Evolutionary conservation across 1,284 basidiomycete genomes (phyloP), one percentile per base, ranked within the genome.

Genomic region (Fomitopsis schrenkii): DNA sequence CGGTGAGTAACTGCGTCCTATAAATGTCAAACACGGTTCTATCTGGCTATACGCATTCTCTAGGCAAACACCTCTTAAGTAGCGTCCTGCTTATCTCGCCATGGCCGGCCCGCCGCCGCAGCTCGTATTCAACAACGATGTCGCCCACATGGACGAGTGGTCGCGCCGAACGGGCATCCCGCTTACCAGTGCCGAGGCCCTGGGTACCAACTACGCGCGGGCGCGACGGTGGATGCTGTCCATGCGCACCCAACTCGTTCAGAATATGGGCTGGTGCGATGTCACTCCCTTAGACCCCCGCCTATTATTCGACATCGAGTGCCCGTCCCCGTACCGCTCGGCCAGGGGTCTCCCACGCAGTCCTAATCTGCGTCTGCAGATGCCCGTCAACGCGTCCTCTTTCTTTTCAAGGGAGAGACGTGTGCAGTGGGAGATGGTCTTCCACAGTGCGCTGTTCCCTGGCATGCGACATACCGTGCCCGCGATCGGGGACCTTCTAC

Each of bases 381-480:
- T 91, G 55, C 90, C 90, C 7, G 78, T 85, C 60, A 84, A 92
- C 66, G 90, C 90, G 54, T 87, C 86, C 36, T 90, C 90, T 19
- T 93, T 93, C 75, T 93, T 93, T 76, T 88, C 87, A 58, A 89
- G 90, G 14, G 88, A 92, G 72, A 79, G 91, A 67, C 83, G 88
- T 64, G 83, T 92, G 50, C 90, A 92, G 70, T 93, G 91, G 90
- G 85, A 93, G 73, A 92, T 93, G 90, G 89, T 91, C 65, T 93
- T 93, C 72, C 90, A 93, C 73, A 86, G 84, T 69, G 89, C 91
- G 71, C 85, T 87, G 61, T 93, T 92, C 77, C 88, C 88, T 65
- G 87, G 86, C 48, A 83, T 91, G 65, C 83, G 90, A 50, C 88
- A 90, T 75, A 86, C 88, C 69, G 86, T 88, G 59, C 84, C 85